Conservation (phyloP, 2,329 filamentous ascomycete genomes). For the Aspergillus amoenus region DNA sequence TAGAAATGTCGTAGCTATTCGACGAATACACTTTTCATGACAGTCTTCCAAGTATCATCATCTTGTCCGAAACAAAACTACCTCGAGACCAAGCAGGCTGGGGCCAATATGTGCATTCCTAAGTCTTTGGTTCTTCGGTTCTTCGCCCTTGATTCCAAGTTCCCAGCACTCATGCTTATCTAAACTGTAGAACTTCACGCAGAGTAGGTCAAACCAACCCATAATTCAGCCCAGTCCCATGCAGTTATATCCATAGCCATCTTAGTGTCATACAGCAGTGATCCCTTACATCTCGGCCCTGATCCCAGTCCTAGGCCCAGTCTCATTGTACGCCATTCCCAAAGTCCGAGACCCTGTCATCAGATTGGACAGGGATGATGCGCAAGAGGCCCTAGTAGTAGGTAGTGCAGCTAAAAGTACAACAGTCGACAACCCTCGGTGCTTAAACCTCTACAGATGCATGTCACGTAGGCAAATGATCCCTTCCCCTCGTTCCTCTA, state of each 20-base stretch:
- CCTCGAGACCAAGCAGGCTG: not conserved
- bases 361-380: not conserved
- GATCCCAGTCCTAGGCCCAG: not conserved
- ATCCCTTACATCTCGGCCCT: not conserved
- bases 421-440: not conserved
- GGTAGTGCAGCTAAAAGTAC: too few species aligned
- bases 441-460: not conserved
- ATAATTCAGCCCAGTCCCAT: not conserved
- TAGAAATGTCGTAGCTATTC: conserved; percentile 26
- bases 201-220: not conserved
- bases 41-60: conserved; percentile 2
- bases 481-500: not conserved
- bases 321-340: not conserved
- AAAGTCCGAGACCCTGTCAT: not conserved
- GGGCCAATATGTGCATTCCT: not conserved
- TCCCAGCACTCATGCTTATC: not conserved
- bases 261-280: not conserved
- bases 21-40: conserved; percentile 36
- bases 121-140: not conserved
- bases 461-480: not conserved
- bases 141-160: not conserved
- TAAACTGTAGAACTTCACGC: not conserved
- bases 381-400: not conserved
- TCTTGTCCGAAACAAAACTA: not conserved
- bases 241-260: not conserved